Percentiles rank a stretch among this genome's conserved stretches.
Conservation (phyloP, 805 yeast genomes). For the Henningerozyma blattae region DNA sequence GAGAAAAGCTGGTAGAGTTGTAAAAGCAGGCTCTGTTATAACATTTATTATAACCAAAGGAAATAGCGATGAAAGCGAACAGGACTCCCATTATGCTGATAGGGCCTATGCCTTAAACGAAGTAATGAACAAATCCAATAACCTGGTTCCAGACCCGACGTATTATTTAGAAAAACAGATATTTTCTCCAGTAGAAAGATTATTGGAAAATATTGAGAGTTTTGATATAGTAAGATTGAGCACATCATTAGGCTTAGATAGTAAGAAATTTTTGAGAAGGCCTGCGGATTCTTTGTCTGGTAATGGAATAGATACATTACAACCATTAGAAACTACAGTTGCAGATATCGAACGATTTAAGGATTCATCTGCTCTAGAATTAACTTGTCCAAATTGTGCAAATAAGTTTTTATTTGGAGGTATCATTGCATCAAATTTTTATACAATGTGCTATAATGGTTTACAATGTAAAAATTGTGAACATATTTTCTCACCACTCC, state of each 20-base stretch:
- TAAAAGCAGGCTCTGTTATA: slow-evolving; percentile 82
- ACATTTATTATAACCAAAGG: slow-evolving; percentile 63
- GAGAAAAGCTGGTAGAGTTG: slow-evolving; percentile 70
- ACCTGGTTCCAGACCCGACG: slow-evolving; percentile 56
- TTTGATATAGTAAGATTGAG: slow-evolving; percentile 73
- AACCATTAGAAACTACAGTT: slow-evolving; percentile 72
- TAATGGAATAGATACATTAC: slow-evolving; percentile 31
- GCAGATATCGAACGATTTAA: slow-evolving; percentile 76
- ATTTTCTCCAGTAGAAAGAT: slow-evolving; percentile 80
- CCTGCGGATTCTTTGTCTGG: slow-evolving; percentile 16
- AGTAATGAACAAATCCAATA: slow-evolving; percentile 38
- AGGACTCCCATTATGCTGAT: slow-evolving; percentile 25
- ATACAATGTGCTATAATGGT: slow-evolving; percentile 56
- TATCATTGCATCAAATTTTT: slow-evolving; percentile 47
- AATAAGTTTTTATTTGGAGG: slow-evolving; percentile 61
- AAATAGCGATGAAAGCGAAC: slow-evolving; percentile 16
- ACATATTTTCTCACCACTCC: slow-evolving; percentile 35
- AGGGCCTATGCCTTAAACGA: slow-evolving; percentile 79
- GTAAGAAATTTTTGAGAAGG: slow-evolving; percentile 42
- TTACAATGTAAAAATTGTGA: slow-evolving; percentile 56
- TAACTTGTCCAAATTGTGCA: slow-evolving; percentile 53
- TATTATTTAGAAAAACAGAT: slow-evolving; percentile 83
- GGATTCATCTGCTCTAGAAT: slow-evolving; percentile 39
- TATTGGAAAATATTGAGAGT: slow-evolving; percentile 78
- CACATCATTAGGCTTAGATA: slow-evolving; percentile 63